Conservation (phyloP, 2,329 filamentous ascomycete species). For the Eurotiales sp. region DNA sequence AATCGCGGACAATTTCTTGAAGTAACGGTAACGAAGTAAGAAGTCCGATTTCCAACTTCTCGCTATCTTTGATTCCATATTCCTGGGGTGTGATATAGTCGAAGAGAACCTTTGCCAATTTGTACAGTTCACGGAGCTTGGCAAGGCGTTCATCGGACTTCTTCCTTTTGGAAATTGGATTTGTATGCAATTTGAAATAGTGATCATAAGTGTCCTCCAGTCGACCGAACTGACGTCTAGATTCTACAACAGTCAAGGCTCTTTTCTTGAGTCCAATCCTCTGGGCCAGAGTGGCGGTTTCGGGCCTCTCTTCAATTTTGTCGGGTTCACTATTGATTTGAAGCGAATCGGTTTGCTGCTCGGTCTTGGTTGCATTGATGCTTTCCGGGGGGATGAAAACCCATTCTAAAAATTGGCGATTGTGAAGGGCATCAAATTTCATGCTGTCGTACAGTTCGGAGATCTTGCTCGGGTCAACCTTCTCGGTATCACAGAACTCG, state of each 20-base stretch:
- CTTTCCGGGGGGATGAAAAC: constrained; percentile 83
- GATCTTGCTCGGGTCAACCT: constrained; percentile 97
- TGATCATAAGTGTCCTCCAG: constrained; percentile 57
- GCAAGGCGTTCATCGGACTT: constrained; percentile 82
- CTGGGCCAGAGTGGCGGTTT: constrained; percentile 33
- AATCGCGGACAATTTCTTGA: constrained; percentile 93
- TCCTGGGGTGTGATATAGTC: constrained; percentile 98
- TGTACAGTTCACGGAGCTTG: constrained; percentile 88
- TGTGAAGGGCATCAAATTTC: constrained; percentile 98
- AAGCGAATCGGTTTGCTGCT: constrained; percentile 15
- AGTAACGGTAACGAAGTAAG: constrained; percentile 89
- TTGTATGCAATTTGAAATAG: constrained; percentile 89
- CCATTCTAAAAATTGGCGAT: constrained; percentile 94
- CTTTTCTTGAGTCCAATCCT: constrained; percentile 50
- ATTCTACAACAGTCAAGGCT: constrained; percentile 45
- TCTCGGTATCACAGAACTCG: constrained; percentile 94
- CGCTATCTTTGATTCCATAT: constrained; percentile 90
- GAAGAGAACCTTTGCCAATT: constrained; percentile 88
- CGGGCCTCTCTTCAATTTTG: constrained; percentile 28
- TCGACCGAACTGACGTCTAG: constrained; percentile 40
- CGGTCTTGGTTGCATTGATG: constrained; percentile 61
- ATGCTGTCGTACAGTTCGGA: constrained; percentile 98
- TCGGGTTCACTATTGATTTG: constrained; percentile 23
- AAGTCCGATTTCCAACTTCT: constrained; percentile 97
- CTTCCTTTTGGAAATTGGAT: constrained; percentile 67